These are phyloP conservation scores for Chloris gayana DNA, from an alignment of 176 grass and related monocot genomes.

Conservation along the genomic window DNA sequence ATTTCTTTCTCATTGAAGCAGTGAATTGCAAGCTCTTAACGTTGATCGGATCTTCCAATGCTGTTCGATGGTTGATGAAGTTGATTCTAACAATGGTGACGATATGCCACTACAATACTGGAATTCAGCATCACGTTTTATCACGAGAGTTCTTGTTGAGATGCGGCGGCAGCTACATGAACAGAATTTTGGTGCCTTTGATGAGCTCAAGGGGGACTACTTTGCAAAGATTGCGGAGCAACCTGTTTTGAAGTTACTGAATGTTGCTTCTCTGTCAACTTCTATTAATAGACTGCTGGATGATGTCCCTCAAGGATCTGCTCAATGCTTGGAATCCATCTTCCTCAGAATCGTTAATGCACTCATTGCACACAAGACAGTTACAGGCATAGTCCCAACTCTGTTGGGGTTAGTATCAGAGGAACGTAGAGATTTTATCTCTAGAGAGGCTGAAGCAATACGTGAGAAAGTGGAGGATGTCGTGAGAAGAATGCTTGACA, in stretches of 20 bases:
- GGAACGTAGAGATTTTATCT: conserved; percentile 8
- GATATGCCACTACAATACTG: conserved; percentile 13
- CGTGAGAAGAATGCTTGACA: background rate
- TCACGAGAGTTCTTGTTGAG: conserved; percentile 25
- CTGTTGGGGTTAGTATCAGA: conserved; percentile 7
- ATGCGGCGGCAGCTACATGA: conserved; percentile 25
- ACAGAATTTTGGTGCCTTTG: conserved; percentile 16
- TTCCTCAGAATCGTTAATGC: conserved; percentile 1
- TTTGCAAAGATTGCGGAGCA: conserved; percentile 23
- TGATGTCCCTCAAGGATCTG: background rate
- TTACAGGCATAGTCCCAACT: conserved; percentile 1
- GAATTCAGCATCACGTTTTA: conserved; percentile 17
- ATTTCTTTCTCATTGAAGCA: conserved; percentile 6
- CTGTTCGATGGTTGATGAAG: conserved; percentile 4
- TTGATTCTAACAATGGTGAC: background rate
- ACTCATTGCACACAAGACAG: conserved; percentile 13
- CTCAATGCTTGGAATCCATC: background rate
- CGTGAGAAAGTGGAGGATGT: conserved; percentile 1
- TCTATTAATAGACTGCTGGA: conserved; percentile 12
- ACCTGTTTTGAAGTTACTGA: conserved; percentile 18
- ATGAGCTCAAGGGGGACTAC: conserved; percentile 29
- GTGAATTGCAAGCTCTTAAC: conserved; percentile 9
- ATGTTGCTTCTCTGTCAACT: background rate
- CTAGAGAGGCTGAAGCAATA: conserved; percentile 3
- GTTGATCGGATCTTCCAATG: conserved; percentile 8